Base-by-base conservation (phyloP, 495 filamentous ascomycete genomes). In the Umbilicaria muhlenbergii region DNA sequence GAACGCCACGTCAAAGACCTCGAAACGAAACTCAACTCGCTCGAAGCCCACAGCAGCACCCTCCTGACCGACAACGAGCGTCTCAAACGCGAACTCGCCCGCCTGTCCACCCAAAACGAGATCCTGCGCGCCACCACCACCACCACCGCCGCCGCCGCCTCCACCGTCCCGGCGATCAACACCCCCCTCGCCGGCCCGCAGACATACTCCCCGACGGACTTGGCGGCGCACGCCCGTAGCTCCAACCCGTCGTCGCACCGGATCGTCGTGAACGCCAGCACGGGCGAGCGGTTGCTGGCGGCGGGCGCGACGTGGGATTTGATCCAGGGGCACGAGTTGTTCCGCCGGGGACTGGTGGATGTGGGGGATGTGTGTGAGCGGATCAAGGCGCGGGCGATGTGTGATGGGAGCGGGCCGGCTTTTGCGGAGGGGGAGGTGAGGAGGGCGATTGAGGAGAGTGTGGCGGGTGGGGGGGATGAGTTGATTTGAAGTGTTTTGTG, bases 1-100 rank as follows among this genome's bases (percentile, higher is more conserved):
- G 91, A 95, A 58, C 77, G 80, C 36, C 88, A 92, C 53, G 86
- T 95, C 39, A 83, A 83, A 58, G 86, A 94, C 43, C 80, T 96
- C 28, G 89, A 96, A 63, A 71, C 75, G 40, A 91, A 92, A 54
- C 78, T 95, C 33, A 78, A 74, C 43, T 73, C 69, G 41, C 71
- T 92, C 17, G 80, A 86, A 59, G 66, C 73, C 48, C 61, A 63
- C 45, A 73, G 70, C 10, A 60, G 57, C 13, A 62, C 61, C 16
- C 56, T 83, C 0, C 62, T 69, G 46, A 71, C 75, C 28, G 86
- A 92, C 55, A 93, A 93, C 55, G 84, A 88, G 61, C 82, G 81
- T 14, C 66, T 94, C 6, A 84, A 80, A 66, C 80, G 80, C 12
- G 81, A 87, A 52, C 67, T 93, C 14, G 83, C 87, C 43, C 75